These are phyloP conservation scores for Annulohypoxylon nitens DNA, from an alignment of 495 filamentous ascomycete species.

Conservation along the genomic window DNA sequence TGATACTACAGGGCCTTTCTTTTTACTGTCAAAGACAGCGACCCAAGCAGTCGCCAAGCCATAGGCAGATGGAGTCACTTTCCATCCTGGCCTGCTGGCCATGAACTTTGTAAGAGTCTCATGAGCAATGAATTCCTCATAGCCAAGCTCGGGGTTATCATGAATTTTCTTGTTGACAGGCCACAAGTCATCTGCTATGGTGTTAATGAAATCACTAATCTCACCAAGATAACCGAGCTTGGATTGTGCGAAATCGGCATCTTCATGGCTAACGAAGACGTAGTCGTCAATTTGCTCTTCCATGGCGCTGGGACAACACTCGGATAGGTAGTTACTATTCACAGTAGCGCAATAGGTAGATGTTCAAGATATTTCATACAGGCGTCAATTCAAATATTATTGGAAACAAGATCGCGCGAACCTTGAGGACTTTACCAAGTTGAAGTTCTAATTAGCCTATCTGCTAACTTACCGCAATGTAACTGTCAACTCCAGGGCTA, in stretches of 20 bases:
- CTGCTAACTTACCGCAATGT: not conserved
- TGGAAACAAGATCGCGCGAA: constrained; percentile 25
- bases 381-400: not conserved
- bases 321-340: not conserved
- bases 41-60: constrained; percentile 69
- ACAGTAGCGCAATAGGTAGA: not conserved
- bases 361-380: not conserved
- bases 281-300: constrained; percentile 41
- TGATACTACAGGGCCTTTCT: constrained; percentile 62
- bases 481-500: not conserved
- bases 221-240: constrained; percentile 46
- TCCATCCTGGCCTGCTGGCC: constrained; percentile 63
- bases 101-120: constrained; percentile 69
- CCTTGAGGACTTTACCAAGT: constrained; percentile 29
- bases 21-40: constrained; percentile 64
- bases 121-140: constrained; percentile 69
- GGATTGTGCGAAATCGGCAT: constrained; percentile 29
- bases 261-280: constrained; percentile 47
- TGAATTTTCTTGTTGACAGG: constrained; percentile 67
- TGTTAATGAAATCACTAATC: constrained; percentile 56
- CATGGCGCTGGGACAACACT: constrained; percentile 27
- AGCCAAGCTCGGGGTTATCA: constrained; percentile 71
- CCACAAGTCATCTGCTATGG: constrained; percentile 54
- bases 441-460: constrained; percentile 40
- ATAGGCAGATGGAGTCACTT: constrained; percentile 68